Evolutionary conservation across 192 early-diverging fungal genomes (phyloP), one percentile per base, ranked within the genome.

Genomic region (Allomyces javanicus): DNA sequence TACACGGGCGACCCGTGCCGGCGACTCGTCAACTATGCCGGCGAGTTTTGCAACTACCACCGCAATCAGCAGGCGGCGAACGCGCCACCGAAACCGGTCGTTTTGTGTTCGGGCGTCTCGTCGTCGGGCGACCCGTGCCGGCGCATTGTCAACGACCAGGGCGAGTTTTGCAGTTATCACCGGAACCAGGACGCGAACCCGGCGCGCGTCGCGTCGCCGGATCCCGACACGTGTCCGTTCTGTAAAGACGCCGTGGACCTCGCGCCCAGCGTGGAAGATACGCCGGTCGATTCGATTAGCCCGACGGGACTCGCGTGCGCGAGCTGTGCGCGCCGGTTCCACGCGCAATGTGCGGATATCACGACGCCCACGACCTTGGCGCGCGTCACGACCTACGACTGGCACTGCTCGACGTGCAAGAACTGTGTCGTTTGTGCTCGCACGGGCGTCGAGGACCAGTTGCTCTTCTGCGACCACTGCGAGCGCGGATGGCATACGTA

Each of bases 401-500:
- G 81, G 81, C 72, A 75, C 33, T 82, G 81, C 63, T 68, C 69
- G 64, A 71, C 75, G 43, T 83, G 81, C 67, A 81, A 81, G 70
- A 65, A 70, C 44, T 83, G 81, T 65, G 62, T 64, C 19, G 67
- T 69, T 27, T 83, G 81, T 68, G 25, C 72, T 24, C 63, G 71
- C 44, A 73, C 78, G 3, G 79, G 77, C n/a, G 76, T 81, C 62
- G 81, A 83, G 45, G 72, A 68, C 62, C 74, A 75, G 64, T 64
- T 83, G 27, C 55, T 83, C 64, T 73, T 83, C 24, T 83, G 81
- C 65, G 81, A 83, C 68, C 67, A 72, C 1, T 83, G 81, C 69
- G 81, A 83, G 67, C 71, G 77, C 25, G 81, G 79, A 22, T 76
- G 73, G 55, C 81, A 83, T 45, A 79, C 71, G 10, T 79, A 74